Evolutionary conservation across 2,329 filamentous ascomycete species (phyloP), one percentile per base, ranked within the genome.

Genomic region (Ophiostoma sp.): DNA sequence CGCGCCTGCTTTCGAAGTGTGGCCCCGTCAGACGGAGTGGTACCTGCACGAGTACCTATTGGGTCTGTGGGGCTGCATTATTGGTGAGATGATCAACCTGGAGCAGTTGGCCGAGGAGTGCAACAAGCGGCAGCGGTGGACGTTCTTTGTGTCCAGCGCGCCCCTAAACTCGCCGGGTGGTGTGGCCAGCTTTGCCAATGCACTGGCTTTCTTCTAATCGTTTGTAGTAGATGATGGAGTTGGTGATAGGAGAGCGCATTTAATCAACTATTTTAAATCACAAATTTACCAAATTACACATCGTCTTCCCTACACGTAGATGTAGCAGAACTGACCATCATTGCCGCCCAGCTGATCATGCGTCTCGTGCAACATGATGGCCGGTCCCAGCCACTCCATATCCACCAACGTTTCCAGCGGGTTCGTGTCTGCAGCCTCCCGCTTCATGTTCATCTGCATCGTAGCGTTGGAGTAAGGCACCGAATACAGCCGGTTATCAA

Each of bases 1-100:
- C 78, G 83, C 85, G 15, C 87, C 87, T n/a, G 84, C 87, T 0
- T 92, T 93, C 75, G 91, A 93, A 81, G 71, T 71, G 11, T 69
- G 71, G 68, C 73, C 70, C 19, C 52, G 55, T 9, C 25, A 63
- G 45, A 33, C 25, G 0, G 25, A 22, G n/a, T 59, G 22, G 84
- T 83, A 82, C 15, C 79, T 88, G 33, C 87, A 88, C 72, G 80
- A 82, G 22, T 85, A 84, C 76, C 80, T 88, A 2, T 80, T 89
- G 17, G 82, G 82, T 15, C 80, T 86, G 75, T 88, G 87, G 77
- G 87, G 87, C 2, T 84, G 87, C 82, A 81, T 86, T 12, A 83
- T 89, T 6, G 87, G 87, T 0, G 87, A 89, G 80, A 81, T 89
- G 70, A 85, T 86, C 82, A 86, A 88, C 77, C 80, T 91, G 6